phyloP scores from a whole-genome alignment of 2,329 filamentous ascomycete genomes.

The Microdochium bolleyi region DNA sequence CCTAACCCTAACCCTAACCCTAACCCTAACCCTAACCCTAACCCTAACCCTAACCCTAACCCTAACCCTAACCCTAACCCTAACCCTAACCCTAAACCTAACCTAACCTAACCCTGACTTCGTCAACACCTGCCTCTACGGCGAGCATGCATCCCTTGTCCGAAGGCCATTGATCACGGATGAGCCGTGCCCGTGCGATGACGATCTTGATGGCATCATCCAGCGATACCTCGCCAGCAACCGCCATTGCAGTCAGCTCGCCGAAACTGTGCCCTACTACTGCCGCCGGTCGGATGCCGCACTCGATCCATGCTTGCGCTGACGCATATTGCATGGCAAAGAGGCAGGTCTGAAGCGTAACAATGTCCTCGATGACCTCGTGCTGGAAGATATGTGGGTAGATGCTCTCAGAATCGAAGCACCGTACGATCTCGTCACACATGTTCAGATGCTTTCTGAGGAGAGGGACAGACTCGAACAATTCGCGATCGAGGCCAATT shows the following conservation, averaged over 20 bases:
- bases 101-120: no score
- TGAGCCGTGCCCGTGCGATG: slow-evolving; percentile 15
- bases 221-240: slow-evolving; percentile 21
- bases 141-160: slow-evolving; percentile 31
- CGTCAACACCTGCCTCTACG: slow-evolving; percentile 12
- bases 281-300: slow-evolving; percentile 16
- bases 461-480: slow-evolving; percentile 17
- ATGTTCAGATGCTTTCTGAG: slow-evolving; percentile 16
- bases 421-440: slow-evolving; percentile 5
- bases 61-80: no score
- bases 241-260: slow-evolving; percentile 28
- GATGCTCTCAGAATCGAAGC: slow-evolving; percentile 15
- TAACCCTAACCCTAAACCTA: no score
- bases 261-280: slow-evolving; percentile 33
- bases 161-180: slow-evolving; percentile 22
- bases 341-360: slow-evolving; percentile 27
- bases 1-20: no score
- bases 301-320: slow-evolving; percentile 26
- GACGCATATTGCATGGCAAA: slow-evolving; percentile 30
- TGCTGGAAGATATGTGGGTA: slow-evolving; percentile 22
- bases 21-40: no score
- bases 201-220: slow-evolving; percentile 21
- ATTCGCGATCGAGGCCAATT: slow-evolving; percentile 17
- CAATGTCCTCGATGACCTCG: slow-evolving; percentile 11
- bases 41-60: no score